Conservation (phyloP, 331 rosid species). For the Rhamnella rubrinervis region DNA sequence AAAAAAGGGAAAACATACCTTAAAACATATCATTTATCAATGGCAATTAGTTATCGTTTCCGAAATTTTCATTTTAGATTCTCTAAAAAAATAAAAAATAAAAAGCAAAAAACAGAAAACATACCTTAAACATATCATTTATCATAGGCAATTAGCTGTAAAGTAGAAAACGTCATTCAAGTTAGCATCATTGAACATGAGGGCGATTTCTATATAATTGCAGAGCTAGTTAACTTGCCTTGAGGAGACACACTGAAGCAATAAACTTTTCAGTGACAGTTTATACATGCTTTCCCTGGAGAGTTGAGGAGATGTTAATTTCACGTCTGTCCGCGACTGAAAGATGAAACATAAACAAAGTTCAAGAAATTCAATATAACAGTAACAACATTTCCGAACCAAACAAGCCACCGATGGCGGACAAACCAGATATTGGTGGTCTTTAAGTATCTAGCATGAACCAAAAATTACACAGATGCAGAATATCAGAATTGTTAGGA, state of each 20-base stretch:
- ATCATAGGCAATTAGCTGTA: not conserved
- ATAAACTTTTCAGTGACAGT: slow-evolving; percentile 51
- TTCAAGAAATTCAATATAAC: not conserved
- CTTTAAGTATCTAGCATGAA: not conserved
- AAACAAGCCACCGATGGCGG: not conserved
- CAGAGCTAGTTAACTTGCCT: slow-evolving; percentile 39
- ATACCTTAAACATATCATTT: not conserved
- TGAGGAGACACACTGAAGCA: slow-evolving; percentile 57
- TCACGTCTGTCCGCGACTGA: slow-evolving; percentile 86
- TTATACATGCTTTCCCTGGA: slow-evolving; percentile 73
- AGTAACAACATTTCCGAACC: not conserved
- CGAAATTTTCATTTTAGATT: too few relatives aligned
- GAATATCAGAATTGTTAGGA: too few relatives aligned
- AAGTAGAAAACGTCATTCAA: not conserved
- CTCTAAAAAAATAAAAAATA: too few relatives aligned
- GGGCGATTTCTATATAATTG: slow-evolving; percentile 10
- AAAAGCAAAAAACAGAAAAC: too few relatives aligned
- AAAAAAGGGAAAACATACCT: too few relatives aligned
- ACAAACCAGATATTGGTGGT: not conserved
- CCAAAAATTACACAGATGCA: not conserved
- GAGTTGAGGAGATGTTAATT: slow-evolving; percentile 87
- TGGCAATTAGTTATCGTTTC: too few relatives aligned
- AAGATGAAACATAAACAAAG: slow-evolving; percentile 3
- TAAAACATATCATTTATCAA: too few relatives aligned
- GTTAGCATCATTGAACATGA: slow-evolving; percentile 1